Conservation (phyloP, 306 rosid species). For the Elaeagnus macrophylla region DNA sequence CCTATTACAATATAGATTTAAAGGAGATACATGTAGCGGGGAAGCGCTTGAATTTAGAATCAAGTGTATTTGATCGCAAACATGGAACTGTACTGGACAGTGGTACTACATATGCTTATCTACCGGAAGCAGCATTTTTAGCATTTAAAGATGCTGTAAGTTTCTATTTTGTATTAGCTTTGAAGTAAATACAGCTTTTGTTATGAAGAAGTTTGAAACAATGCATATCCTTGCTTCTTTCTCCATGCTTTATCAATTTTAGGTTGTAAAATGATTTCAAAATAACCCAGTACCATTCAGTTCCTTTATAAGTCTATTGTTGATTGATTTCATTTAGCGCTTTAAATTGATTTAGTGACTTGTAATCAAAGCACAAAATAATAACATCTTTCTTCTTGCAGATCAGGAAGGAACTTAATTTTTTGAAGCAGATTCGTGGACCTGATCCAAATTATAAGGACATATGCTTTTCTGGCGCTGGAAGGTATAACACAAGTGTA, state of each 20-base stretch:
- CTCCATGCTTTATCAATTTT: not conserved
- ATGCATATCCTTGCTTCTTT: slow-evolving; percentile 5
- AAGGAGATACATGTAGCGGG: slow-evolving; percentile 91
- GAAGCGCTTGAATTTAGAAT: slow-evolving; percentile 48
- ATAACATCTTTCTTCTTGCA: slow-evolving; percentile 13
- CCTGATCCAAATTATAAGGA: slow-evolving; percentile 87
- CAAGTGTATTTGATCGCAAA: slow-evolving; percentile 67
- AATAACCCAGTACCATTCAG: slow-evolving; percentile 1
- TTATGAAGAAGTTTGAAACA: slow-evolving; percentile 3
- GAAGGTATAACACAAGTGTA: slow-evolving; percentile 43
- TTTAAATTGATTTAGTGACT: too few species aligned
- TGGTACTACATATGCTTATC: slow-evolving; percentile 92
- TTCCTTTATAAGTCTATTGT: not conserved
- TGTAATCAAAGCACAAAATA: too few species aligned
- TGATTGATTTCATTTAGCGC: too few species aligned
- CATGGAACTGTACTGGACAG: slow-evolving; percentile 90
- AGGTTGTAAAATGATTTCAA: slow-evolving; percentile 3
- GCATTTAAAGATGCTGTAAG: slow-evolving; percentile 88
- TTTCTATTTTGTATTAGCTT: slow-evolving; percentile 13
- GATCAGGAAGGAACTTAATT: slow-evolving; percentile 59
- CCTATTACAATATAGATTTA: slow-evolving; percentile 89
- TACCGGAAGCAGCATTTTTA: slow-evolving; percentile 61
- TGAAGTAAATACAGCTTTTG: slow-evolving; percentile 13
- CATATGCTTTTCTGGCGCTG: slow-evolving; percentile 69
- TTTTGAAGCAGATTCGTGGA: slow-evolving; percentile 57